Base-by-base conservation (phyloP, 2,329 filamentous ascomycete species). In the Aspergillus clavatus region DNA sequence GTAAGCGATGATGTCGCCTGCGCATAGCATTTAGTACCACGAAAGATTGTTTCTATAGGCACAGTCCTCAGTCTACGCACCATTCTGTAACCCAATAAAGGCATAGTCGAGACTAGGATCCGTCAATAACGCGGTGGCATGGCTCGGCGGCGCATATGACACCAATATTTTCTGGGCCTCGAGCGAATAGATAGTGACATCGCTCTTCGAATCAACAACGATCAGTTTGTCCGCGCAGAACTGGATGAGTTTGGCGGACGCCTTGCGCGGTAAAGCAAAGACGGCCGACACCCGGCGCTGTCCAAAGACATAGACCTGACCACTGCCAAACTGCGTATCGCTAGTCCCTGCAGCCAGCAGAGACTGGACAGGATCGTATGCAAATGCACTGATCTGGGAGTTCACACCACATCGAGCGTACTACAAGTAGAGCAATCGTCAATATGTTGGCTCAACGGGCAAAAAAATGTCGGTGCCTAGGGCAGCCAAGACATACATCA, bases 101-200 rank as follows among this genome's bases (percentile, higher is more conserved):
- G 85, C 89, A 82, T 94, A 98, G 66, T 98, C 93, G 48, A 98
- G 75, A 71, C 88, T 87, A 0, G 91, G 89, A 63, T 98, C 93
- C 6, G 86, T 89, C 46, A 86, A 77, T 58, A 97, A 65, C 24
- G 81, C 79, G 11, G 81, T 83, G 16, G 90, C 87, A 39, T 82
- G 78, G 5, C 88, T 89, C 0, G 89, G 87, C 7, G 89, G 84
- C 3, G 86, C 81, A 62, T 89, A 85, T 26, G 81, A 82, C 21
- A 82, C 80, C 29, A 89, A 55, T 44, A 84, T 76, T 44, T 75
- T 75, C 56, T 83, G 86, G 0, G 80, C 79, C 52, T 86, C 81
- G 19, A 96, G 76, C 46, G 93, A 86, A 78, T 87, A 97, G 57
- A 97, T 74, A 40, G 79, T 81, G 33, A 98, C 65, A 64, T 97